A percentile compares a stretch with the other conserved stretches of the same genome.
Conservation (phyloP, 495 filamentous ascomycete species). For the Podospora comata region DNA sequence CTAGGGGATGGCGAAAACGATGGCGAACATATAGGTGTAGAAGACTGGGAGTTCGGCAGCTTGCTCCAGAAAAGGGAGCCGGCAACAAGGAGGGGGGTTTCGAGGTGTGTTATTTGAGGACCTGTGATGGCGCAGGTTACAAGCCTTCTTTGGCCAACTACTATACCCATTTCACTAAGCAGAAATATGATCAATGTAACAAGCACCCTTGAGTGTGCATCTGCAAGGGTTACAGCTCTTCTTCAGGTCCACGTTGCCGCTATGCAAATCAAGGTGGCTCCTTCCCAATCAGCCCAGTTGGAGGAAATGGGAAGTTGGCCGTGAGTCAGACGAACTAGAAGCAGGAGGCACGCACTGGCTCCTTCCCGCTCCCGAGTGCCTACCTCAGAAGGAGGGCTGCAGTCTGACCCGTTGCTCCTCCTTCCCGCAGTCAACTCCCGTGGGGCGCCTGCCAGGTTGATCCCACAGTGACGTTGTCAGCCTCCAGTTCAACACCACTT, state of each 20-base stretch:
- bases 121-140: not conserved
- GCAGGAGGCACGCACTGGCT: not conserved
- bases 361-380: not conserved
- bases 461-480: not conserved
- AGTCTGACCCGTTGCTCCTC: not conserved
- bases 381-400: not conserved
- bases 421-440: not conserved
- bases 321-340: no score
- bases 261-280: not conserved
- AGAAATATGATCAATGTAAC: not conserved
- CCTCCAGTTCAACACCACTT: not conserved
- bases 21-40: not conserved
- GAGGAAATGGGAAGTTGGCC: not conserved
- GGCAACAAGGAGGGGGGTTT: not conserved
- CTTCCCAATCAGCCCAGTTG: not conserved
- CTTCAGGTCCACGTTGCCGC: not conserved
- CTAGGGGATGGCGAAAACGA: not conserved
- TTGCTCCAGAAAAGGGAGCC: not conserved
- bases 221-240: not conserved
- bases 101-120: not conserved
- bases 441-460: not conserved
- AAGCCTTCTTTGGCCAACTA: not conserved
- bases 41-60: not conserved
- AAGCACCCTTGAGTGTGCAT: not conserved
- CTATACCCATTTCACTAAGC: not conserved